Base-by-base conservation (phyloP, 768 basidiomycete species). In the Lepiota brunneoincarnata region DNA sequence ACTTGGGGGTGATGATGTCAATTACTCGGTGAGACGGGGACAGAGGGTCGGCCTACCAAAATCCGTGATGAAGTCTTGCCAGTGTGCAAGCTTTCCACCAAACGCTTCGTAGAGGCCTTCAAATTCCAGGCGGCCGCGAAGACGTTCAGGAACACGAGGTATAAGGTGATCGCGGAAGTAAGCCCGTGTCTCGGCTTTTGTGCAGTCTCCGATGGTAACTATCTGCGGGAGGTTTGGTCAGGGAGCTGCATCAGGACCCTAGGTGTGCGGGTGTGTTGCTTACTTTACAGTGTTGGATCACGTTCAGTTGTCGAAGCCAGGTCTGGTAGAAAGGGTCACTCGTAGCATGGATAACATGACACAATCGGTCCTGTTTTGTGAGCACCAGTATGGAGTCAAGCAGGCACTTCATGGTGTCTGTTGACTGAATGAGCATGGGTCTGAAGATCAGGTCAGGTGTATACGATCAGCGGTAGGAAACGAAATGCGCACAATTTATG, bases 311-410 rank as follows among this genome's bases (percentile, higher is more conserved):
- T 56, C 88, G 76, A 42, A 92, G 74, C 88, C 87, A 90, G 11
- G 85, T 88, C 60, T 90, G 89, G 62, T 91, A 92, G 68, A 91
- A 91, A 0, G 89, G 88, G 59, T 92, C 89, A 60, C 87, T 89
- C 4, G 89, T 88, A 4, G 87, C 87, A 58, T 91, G 88, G 47
- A 91, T 83, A 61, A 91, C 85, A 62, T 91, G 89, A 62, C 87
- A 89, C 12, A 93, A 68, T n/a, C 87, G 75, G 63, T 92, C 91
- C 67, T 93, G 91, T 71, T 93, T 92, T 28, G 91, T 91, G 51
- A 93, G 72, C 12, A 92, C 91, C 17, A 92, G 81, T 81, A 91
- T 89, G 11, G 89, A 87, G 62, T 93, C 91, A 31, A 93, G 77
- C 14, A 93, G 69, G 58, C 84, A 86, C 65, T 91, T 93, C 87